These are phyloP conservation scores for Saccharomyces hybrid DNA, from an alignment of 1,139 yeast species.

Conservation along the genomic window DNA sequence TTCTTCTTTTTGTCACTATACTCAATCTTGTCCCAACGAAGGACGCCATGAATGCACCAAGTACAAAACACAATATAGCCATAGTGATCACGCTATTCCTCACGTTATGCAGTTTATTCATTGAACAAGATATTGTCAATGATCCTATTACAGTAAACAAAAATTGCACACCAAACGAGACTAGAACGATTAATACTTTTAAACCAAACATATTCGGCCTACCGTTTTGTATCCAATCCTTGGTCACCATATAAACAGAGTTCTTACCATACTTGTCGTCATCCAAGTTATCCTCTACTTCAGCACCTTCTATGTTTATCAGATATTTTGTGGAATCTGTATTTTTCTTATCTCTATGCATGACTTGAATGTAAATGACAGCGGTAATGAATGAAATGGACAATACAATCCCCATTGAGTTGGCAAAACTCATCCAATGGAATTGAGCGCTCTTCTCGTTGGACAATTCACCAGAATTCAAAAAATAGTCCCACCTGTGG, in stretches of 20 bases:
- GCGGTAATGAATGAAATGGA: conserved; percentile 18
- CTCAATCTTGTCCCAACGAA: conserved; percentile 45
- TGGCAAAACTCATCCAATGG: conserved; percentile 27
- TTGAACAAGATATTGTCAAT: conserved; percentile 48
- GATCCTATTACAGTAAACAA: conserved; percentile 58
- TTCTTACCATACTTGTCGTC: conserved; percentile 9
- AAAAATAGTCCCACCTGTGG: conserved; percentile 69
- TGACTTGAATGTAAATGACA: conserved; percentile 12
- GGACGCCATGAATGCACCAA: conserved; percentile 70
- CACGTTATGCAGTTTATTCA: conserved; percentile 50
- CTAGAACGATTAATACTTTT: conserved; percentile 42
- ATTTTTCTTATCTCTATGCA: conserved; percentile 7
- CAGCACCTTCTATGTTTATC: conserved; percentile 2
- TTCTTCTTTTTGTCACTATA: conserved; percentile 22
- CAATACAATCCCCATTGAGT: conserved; percentile 20
- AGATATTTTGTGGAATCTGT: neutral
- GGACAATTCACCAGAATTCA: conserved; percentile 43
- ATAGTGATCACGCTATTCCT: conserved; percentile 61
- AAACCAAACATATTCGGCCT: conserved; percentile 8
- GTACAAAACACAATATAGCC: conserved; percentile 52
- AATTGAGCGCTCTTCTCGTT: conserved; percentile 16
- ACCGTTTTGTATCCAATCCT: conserved; percentile 16
- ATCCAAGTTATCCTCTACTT: neutral
- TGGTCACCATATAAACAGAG: conserved; percentile 10
- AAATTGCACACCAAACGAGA: conserved; percentile 69